phyloP scores from a whole-genome alignment of 2,329 filamentous ascomycete genomes.

The Xenoacremonium recifei region DNA sequence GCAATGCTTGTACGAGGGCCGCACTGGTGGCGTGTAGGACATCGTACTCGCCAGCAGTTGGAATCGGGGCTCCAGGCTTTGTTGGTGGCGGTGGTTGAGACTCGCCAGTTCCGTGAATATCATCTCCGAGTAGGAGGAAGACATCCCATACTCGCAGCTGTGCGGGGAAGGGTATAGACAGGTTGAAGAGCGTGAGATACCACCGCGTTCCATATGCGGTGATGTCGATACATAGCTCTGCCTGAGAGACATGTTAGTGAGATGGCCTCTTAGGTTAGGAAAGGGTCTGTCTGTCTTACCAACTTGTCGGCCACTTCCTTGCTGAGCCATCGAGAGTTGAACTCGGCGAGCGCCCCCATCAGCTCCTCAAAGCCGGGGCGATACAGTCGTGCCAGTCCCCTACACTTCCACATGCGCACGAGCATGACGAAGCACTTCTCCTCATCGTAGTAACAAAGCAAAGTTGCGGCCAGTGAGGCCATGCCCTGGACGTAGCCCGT shows the following conservation, averaged over 20 bases:
- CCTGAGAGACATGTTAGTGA: constrained; percentile 41
- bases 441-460: constrained; percentile 96
- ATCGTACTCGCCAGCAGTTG: constrained; percentile 60
- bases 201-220: constrained; percentile 95
- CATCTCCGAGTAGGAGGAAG: constrained; percentile 81
- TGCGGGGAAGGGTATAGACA: constrained; percentile 90
- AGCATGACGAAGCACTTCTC: constrained; percentile 94
- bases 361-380: constrained; percentile 80
- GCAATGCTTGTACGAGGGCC: constrained; percentile 85
- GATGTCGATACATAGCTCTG: constrained; percentile 75
- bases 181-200: constrained; percentile 97
- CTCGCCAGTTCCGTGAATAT: constrained; percentile 8
- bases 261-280: background rate
- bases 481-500: constrained; percentile 98
- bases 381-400: constrained; percentile 84
- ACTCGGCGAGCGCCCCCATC: constrained; percentile 81
- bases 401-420: constrained; percentile 87
- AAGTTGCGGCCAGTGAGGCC: constrained; percentile 87
- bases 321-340: constrained; percentile 78
- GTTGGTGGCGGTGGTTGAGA: constrained; percentile 8
- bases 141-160: constrained; percentile 97
- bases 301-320: constrained; percentile 80
- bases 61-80: constrained; percentile 14
- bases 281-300: constrained; percentile 61
- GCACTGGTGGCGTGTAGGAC: constrained; percentile 87